These are phyloP conservation scores for Sporothrix curviconia DNA, from an alignment of 2,329 filamentous ascomycete species.

Conservation along the genomic window DNA sequence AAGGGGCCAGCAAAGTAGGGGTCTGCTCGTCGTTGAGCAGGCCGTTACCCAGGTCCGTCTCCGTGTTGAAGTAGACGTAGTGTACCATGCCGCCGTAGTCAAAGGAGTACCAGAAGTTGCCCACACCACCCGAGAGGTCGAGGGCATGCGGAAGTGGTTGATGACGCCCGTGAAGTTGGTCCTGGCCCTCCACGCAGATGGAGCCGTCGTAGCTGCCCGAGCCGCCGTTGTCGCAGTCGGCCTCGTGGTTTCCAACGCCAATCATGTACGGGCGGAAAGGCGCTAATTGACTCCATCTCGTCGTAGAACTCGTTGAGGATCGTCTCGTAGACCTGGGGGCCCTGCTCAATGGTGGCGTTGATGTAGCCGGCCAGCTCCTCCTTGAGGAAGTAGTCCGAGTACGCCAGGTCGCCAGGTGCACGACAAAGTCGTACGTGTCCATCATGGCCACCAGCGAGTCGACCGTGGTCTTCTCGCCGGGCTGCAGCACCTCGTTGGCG, in stretches of 20 bases:
- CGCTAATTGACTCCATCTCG: slow-evolving; percentile 37
- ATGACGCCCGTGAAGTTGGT: slow-evolving; percentile 20
- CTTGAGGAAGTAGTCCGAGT: slow-evolving; percentile 39
- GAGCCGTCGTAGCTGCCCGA: slow-evolving; percentile 29
- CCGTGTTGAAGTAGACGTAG: slow-evolving; percentile 16
- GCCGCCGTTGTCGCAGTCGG: slow-evolving; percentile 41
- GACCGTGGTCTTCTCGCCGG: slow-evolving; percentile 17
- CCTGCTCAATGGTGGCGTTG: slow-evolving; percentile 27
- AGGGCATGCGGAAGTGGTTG: slow-evolving; percentile 21
- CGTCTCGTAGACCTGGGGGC: slow-evolving; percentile 41
- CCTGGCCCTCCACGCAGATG: slow-evolving; percentile 18
- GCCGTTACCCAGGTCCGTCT: slow-evolving; percentile 19
- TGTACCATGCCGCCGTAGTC: slow-evolving; percentile 20
- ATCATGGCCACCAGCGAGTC: slow-evolving; percentile 7
- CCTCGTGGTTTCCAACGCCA: slow-evolving; percentile 40
- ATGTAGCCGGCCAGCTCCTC: slow-evolving; percentile 34
- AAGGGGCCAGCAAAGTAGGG: slow-evolving; percentile 3
- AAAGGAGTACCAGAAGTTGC: slow-evolving; percentile 21
- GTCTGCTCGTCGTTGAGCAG: slow-evolving; percentile 11
- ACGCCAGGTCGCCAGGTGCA: slow-evolving; percentile 48
- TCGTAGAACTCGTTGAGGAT: slow-evolving; percentile 47
- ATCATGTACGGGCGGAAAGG: slow-evolving; percentile 43
- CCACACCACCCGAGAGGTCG: slow-evolving; percentile 14
- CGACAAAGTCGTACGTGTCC: slow-evolving; percentile 23
- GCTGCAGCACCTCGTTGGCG: slow-evolving; percentile 11